phyloP scores from a whole-genome alignment of 2,329 filamentous ascomycete genomes.

The Graphiopsis chlorocephala region DNA sequence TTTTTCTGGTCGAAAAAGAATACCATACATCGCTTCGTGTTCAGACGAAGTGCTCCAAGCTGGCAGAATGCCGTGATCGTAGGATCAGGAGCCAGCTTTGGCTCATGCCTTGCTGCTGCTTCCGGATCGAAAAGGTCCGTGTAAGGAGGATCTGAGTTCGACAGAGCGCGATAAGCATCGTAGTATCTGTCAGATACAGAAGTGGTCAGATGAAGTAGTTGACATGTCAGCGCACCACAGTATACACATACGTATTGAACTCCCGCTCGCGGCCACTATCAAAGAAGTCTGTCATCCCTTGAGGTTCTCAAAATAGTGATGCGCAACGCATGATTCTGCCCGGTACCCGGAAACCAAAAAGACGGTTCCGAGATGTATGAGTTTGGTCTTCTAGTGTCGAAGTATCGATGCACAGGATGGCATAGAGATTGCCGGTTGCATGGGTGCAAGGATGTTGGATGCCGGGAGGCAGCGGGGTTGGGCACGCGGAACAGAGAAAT shows the following conservation, averaged over 20 bases:
- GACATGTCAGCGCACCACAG: too few relatives aligned
- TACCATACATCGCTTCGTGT: slow-evolving; percentile 50
- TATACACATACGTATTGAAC: slow-evolving; percentile 27
- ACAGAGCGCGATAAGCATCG: slow-evolving; percentile 14
- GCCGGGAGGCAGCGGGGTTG: background rate
- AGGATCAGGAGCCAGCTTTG: slow-evolving; percentile 38
- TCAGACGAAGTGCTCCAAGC: slow-evolving; percentile 50
- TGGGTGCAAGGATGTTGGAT: background rate
- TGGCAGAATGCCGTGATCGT: slow-evolving; percentile 51
- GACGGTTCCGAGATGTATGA: too few relatives aligned
- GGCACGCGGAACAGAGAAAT: background rate
- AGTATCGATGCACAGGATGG: too few relatives aligned
- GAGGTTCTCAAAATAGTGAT: background rate
- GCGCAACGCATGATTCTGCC: background rate
- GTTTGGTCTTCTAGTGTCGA: background rate
- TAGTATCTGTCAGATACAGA: slow-evolving; percentile 23
- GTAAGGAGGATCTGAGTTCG: slow-evolving; percentile 22
- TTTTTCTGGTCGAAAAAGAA: slow-evolving; percentile 51
- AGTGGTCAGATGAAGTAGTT: background rate
- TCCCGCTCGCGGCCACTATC: slow-evolving; percentile 27
- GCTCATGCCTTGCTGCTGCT: slow-evolving; percentile 27
- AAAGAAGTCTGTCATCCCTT: slow-evolving; percentile 9
- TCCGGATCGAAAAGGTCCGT: slow-evolving; percentile 27
- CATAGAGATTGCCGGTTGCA: background rate
- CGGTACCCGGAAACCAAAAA: too few relatives aligned